These are phyloP conservation scores for Xylaria sp. DNA, from an alignment of 2,329 filamentous ascomycete genomes.

Conservation along the genomic window DNA sequence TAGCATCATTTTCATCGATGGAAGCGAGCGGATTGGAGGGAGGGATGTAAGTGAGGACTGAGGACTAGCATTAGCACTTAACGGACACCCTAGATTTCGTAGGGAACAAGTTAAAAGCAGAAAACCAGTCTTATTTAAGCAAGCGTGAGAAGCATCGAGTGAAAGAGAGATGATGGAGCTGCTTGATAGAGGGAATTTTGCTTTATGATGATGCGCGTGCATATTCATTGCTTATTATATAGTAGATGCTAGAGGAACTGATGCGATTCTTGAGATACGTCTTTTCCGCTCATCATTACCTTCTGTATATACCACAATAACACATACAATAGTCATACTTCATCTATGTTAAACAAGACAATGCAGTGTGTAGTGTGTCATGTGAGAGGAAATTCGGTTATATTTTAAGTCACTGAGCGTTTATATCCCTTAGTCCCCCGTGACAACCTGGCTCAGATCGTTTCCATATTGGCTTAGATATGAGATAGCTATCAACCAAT, in stretches of 20 bases:
- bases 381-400: background rate
- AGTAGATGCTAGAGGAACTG: background rate
- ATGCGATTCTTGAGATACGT: background rate
- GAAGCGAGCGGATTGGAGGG: background rate
- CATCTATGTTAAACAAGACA: background rate
- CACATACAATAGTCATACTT: background rate
- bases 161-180: too few relatives aligned
- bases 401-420: background rate
- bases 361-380: background rate
- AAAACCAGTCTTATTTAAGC: background rate
- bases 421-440: background rate
- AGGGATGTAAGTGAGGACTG: too few relatives aligned
- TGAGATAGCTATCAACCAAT: background rate
- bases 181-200: background rate
- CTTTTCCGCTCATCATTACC: background rate
- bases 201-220: background rate
- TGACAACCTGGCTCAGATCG: background rate
- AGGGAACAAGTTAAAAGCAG: background rate
- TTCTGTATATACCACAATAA: slow-evolving; percentile 9
- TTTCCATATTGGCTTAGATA: background rate
- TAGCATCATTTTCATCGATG: background rate
- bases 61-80: background rate
- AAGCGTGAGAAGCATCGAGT: background rate
- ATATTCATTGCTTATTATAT: background rate
- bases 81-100: background rate